phyloP scores from a whole-genome alignment of 164 flowering plant genomes.

The Stephania yunnanensis region DNA sequence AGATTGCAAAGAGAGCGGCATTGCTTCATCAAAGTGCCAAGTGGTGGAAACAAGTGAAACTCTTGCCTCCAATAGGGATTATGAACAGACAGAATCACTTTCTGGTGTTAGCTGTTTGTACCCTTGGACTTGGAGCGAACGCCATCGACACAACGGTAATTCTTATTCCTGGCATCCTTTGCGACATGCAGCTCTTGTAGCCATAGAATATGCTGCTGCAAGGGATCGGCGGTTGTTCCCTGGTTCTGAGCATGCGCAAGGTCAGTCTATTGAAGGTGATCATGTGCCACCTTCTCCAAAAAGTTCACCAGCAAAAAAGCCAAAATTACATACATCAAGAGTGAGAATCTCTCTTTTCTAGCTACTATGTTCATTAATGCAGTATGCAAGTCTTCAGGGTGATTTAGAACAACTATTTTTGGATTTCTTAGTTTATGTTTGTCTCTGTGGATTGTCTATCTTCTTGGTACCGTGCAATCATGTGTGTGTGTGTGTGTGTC shows the following conservation, averaged over 20 bases:
- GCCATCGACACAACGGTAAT: constrained; percentile 10
- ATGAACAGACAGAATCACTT: constrained; percentile 15
- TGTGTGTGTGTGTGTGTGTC: background rate
- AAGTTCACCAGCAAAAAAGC: constrained; percentile 50
- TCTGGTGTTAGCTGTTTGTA: constrained; percentile 52
- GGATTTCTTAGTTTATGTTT: background rate
- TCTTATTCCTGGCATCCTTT: constrained; percentile 70
- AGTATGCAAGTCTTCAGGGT: background rate
- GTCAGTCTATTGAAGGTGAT: constrained; percentile 28
- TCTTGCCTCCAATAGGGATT: constrained; percentile 11
- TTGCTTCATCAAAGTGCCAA: constrained; percentile 17
- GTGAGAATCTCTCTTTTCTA: constrained; percentile 23
- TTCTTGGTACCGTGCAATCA: background rate
- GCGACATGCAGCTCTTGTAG: constrained; percentile 79
- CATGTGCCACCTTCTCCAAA: constrained; percentile 14
- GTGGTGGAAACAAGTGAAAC: constrained; percentile 15
- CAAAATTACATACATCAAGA: constrained; percentile 31
- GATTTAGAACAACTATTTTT: background rate
- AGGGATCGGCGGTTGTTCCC: constrained; percentile 68
- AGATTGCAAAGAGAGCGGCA: constrained; percentile 10
- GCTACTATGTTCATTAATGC: background rate
- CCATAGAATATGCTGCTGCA: constrained; percentile 83
- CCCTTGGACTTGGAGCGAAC: constrained; percentile 67
- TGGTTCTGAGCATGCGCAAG: constrained; percentile 15
- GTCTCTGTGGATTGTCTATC: background rate